Percentiles rank a stretch among this genome's conserved stretches.
Conservation (phyloP, 805 yeast genomes). For the Yarrowia sp. region DNA sequence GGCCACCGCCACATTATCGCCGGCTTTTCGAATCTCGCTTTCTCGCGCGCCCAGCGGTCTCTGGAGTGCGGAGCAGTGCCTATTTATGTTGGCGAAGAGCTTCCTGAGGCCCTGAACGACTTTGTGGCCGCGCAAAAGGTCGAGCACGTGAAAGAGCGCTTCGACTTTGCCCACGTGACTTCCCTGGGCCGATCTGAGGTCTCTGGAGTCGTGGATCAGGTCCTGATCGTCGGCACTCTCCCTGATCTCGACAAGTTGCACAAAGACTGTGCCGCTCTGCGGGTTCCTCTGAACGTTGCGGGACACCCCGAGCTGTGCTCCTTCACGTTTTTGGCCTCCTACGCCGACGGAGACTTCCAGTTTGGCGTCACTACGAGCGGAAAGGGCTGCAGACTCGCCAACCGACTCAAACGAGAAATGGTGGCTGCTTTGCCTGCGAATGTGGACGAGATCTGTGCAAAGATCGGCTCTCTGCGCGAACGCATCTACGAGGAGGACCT, state of each 20-base stretch:
- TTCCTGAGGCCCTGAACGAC: slow-evolving; percentile 1
- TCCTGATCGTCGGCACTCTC: slow-evolving; percentile 57
- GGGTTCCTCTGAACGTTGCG: slow-evolving; percentile 81
- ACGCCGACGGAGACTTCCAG: slow-evolving; percentile 69
- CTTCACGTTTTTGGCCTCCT: slow-evolving; percentile 72
- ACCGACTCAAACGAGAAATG: slow-evolving; percentile 72
- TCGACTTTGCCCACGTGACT: slow-evolving; percentile 48
- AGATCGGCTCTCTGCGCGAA: slow-evolving; percentile 64
- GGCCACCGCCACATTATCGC: slow-evolving; percentile 44
- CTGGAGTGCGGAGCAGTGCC: slow-evolving; percentile 57
- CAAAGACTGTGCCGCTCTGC: neutral
- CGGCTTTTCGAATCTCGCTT: slow-evolving; percentile 50
- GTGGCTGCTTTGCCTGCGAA: slow-evolving; percentile 61
- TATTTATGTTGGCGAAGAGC: slow-evolving; percentile 44
- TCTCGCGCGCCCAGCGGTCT: slow-evolving; percentile 49
- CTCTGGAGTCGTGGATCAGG: slow-evolving; percentile 66
- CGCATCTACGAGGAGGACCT: slow-evolving; percentile 54
- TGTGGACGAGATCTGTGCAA: slow-evolving; percentile 64
- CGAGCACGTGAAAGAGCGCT: slow-evolving; percentile 39
- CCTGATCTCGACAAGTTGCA: slow-evolving; percentile 49
- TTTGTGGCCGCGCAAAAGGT: slow-evolving; percentile 38
- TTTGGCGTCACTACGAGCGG: slow-evolving; percentile 83
- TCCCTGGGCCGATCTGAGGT: slow-evolving; percentile 62
- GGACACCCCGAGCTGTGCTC: slow-evolving; percentile 72
- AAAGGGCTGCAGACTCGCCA: slow-evolving; percentile 84